Conservation (phyloP, 495 filamentous ascomycete genomes). For the Aspergillus steynii region DNA sequence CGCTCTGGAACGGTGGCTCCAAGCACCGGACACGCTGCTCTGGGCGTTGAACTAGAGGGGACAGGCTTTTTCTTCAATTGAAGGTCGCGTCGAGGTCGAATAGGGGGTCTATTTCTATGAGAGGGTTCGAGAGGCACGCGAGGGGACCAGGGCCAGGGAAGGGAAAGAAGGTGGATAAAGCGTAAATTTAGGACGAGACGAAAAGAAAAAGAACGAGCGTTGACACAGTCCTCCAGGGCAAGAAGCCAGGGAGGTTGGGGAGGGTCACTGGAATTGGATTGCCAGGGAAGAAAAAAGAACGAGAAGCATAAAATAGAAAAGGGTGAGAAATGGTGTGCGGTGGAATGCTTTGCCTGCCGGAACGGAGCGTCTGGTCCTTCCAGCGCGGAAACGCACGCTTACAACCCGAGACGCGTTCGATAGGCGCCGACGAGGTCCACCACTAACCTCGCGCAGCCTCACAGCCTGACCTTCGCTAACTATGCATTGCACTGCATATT, state of each 20-base stretch:
- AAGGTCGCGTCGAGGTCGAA: conserved; percentile 22
- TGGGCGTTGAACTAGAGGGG: neutral
- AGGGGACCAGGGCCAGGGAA: conserved; percentile 5
- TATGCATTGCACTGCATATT: conserved; percentile 19
- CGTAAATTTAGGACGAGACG: conserved; percentile 14
- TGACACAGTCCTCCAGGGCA: conserved; percentile 16
- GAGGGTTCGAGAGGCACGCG: conserved; percentile 1
- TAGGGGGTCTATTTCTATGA: conserved; percentile 2
- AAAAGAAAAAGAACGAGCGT: conserved; percentile 26
- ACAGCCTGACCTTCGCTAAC: conserved; percentile 16
- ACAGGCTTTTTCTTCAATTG: conserved; percentile 17
- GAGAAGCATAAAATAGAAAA: conserved; percentile 36
- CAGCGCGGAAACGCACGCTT: conserved; percentile 51
- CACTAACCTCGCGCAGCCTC: conserved; percentile 24
- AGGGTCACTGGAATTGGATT: conserved; percentile 16
- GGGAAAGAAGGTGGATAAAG: conserved; percentile 10
- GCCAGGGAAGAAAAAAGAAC: conserved; percentile 25
- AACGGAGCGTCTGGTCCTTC: conserved; percentile 40
- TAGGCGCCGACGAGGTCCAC: conserved; percentile 47
- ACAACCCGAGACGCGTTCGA: conserved; percentile 51
- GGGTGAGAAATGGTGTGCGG: conserved; percentile 37
- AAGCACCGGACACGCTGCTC: conserved; percentile 1
- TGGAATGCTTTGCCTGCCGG: conserved; percentile 43
- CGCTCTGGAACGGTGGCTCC: conserved; percentile 9
- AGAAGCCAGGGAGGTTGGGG: conserved; percentile 23